Conservation (phyloP, 345 rosid genomes). For the Stellera chamaejasme region DNA sequence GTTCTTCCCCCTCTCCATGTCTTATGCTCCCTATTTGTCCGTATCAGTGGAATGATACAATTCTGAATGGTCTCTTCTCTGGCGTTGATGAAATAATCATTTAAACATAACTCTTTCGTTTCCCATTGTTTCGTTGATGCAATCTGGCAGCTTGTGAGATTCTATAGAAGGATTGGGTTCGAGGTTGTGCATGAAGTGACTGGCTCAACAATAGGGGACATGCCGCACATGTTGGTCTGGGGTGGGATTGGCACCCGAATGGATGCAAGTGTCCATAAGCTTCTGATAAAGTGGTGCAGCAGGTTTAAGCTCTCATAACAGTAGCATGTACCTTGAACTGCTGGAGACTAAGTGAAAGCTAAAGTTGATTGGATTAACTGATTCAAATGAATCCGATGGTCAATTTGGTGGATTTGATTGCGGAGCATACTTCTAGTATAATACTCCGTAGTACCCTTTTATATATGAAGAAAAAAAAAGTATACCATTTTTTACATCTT, state of each 20-base stretch:
- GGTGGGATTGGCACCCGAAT: constrained; percentile 90
- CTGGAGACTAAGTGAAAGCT: too few species aligned
- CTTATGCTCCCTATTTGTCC: neutral
- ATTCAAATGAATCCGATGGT: neutral
- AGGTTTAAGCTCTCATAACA: constrained; percentile 26
- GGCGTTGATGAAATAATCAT: neutral
- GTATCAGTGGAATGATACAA: neutral
- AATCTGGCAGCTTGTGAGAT: constrained; percentile 59
- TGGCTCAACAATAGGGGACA: constrained; percentile 70
- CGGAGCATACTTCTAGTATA: too few species aligned
- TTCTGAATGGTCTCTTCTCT: too few species aligned
- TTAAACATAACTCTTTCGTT: too few species aligned
- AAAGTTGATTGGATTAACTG: neutral
- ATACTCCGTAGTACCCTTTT: too few species aligned
- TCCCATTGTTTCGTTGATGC: constrained; percentile 1
- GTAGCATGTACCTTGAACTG: too few species aligned
- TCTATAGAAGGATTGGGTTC: constrained; percentile 76
- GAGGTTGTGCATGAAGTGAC: constrained; percentile 63
- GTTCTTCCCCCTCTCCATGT: constrained; percentile 21
- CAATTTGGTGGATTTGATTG: too few species aligned
- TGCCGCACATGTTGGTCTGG: constrained; percentile 81
- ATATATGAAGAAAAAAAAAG: too few species aligned
- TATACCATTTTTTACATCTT: too few species aligned
- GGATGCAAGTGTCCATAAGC: constrained; percentile 71
- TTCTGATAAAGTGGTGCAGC: constrained; percentile 68